A percentile compares a stretch with the other conserved stretches of the same genome.
Evolutionary conservation across 116 monocot species (phyloP).

Genomic region (Cymodocea nodosa): DNA sequence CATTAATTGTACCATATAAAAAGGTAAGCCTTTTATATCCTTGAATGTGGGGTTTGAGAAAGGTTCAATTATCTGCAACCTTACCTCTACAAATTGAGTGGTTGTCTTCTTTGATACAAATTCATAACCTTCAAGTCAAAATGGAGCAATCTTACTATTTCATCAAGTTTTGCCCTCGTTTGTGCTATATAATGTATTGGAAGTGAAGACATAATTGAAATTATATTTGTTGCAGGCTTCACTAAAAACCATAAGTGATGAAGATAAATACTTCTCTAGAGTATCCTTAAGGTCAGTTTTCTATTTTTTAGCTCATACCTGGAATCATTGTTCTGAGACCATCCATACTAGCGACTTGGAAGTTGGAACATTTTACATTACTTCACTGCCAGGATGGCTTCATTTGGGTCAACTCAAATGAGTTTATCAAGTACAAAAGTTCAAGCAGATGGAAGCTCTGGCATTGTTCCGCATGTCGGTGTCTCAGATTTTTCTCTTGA

Average conservation of each 20-base stretch:
- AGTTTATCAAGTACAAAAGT: slow-evolving; percentile 32
- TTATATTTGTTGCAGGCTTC: slow-evolving; percentile 54
- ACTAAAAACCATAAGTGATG: slow-evolving; percentile 86
- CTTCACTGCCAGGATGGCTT: slow-evolving; percentile 51
- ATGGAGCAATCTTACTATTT: too few species aligned
- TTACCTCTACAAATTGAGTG: too few species aligned
- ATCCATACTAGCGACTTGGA: neutral
- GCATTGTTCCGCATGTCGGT: slow-evolving; percentile 17
- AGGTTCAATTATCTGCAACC: too few species aligned
- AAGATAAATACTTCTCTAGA: slow-evolving; percentile 91
- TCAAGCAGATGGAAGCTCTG: slow-evolving; percentile 20
- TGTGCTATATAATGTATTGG: too few species aligned
- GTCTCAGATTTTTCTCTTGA: slow-evolving; percentile 45
- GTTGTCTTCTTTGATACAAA: too few species aligned
- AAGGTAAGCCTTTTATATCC: too few species aligned
- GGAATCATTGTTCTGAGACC: neutral
- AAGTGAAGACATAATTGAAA: too few species aligned
- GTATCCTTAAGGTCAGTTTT: slow-evolving; percentile 66
- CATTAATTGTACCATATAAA: too few species aligned
- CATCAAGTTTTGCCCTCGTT: too few species aligned
- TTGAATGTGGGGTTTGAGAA: too few species aligned
- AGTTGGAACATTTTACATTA: neutral
- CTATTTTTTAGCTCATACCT: neutral
- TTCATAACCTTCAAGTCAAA: too few species aligned
- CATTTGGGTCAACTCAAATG: slow-evolving; percentile 45